Base-by-base conservation (phyloP, 2,329 filamentous ascomycete genomes). In the Colletotrichum magnum region DNA sequence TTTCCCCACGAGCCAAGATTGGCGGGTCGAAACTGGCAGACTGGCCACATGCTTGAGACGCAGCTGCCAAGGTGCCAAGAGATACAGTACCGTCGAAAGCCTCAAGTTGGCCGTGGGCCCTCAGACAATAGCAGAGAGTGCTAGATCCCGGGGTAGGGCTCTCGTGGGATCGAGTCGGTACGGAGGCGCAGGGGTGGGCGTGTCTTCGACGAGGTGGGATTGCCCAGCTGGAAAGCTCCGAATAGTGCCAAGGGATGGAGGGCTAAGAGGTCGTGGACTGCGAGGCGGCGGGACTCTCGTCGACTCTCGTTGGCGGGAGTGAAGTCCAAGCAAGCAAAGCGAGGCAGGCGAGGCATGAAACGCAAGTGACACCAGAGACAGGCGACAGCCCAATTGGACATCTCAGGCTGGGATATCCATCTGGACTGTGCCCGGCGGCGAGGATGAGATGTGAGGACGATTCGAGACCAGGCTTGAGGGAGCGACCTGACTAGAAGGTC, bases 281-380 rank as follows among this genome's bases (percentile, higher is more conserved):
- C 5, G 50, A 51, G 45, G 43, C 51, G 43, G 56, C 43, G 62
- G 67, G 45, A 57, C 51, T 28, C 21, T 62, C 47, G 32, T 36
- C 7, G 32, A 36, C 32, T 36, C 32, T 36, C 9, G 36, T 47
- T 57, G 56, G 50, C 43, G 24, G 41, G 54, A 32, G 39, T 57
- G 39, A 60, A 51, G 63, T 39, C 57, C 67, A 69, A 67, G 67
- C 67, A 69, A 62, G 48, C 39, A 60, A 43, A n/a, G 26, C 51
- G 67, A 61, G 24, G 51, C 63, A 69, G 57, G 56, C 60, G 58
- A 68, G 58, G 64, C 53, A 68, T 70, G 68, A 70, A 70, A 70
- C 68, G 68, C 64, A 68, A 53, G 52, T 70, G 68, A 70, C 68
- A 70, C 68, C 58, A 70, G 58, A 58, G 58, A 52, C 53, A 64